phyloP scores from a whole-genome alignment of 2,329 filamentous ascomycete genomes.

The Aspergillus fructus region DNA sequence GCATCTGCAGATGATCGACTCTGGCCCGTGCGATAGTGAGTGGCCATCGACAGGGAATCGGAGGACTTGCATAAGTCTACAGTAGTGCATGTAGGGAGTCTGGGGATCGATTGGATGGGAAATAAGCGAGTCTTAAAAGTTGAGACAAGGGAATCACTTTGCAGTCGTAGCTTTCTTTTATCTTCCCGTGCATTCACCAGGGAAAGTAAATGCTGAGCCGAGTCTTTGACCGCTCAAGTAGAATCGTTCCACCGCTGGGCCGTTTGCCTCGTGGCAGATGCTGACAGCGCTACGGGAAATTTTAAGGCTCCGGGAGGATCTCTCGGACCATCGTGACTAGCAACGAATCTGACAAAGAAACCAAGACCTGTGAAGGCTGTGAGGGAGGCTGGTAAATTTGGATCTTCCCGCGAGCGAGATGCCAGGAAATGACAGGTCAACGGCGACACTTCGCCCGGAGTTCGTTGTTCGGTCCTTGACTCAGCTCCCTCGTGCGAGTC shows the following conservation, averaged over 20 bases:
- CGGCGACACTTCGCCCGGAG: not conserved
- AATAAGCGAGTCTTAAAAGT: too few species aligned
- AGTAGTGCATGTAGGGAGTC: not conserved
- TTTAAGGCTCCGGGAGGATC: not conserved
- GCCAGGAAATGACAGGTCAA: constrained; percentile 2
- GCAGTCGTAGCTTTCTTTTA: too few species aligned
- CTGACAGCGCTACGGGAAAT: not conserved
- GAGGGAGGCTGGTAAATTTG: not conserved
- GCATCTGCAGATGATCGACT: constrained; percentile 20
- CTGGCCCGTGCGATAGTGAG: constrained; percentile 8
- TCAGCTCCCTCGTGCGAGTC: not conserved
- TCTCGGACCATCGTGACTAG: not conserved
- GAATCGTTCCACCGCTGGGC: not conserved
- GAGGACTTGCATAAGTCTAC: not conserved
- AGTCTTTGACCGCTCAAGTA: not conserved
- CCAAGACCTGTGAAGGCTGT: not conserved
- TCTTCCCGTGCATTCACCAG: too few species aligned
- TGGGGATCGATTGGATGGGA: not conserved
- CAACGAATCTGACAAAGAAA: not conserved
- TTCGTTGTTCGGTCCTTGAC: not conserved
- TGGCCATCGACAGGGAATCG: constrained; percentile 2
- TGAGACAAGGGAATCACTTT: too few species aligned
- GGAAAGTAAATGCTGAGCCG: too few species aligned
- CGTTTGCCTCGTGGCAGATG: not conserved
- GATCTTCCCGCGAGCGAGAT: not conserved